phyloP scores from a whole-genome alignment of 306 rosid genomes.

The Acacia melanoxylon region DNA sequence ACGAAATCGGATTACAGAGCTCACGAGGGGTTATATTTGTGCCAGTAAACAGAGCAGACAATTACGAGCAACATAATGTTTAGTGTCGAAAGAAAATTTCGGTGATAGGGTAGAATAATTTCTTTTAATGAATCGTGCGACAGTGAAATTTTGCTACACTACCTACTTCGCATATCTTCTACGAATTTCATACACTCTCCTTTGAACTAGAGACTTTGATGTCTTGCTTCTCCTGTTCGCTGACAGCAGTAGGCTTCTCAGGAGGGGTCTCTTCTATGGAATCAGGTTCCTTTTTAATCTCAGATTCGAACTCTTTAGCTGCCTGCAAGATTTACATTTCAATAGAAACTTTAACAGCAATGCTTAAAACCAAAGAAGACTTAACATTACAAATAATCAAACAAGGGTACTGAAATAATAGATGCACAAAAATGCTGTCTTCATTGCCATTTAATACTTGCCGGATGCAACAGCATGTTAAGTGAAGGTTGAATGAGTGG shows the following conservation, averaged over 20 bases:
- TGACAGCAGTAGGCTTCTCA: slow-evolving; percentile 46
- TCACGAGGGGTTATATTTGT: not conserved
- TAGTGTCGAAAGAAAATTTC: slow-evolving; percentile 13
- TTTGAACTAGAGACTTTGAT: slow-evolving; percentile 63
- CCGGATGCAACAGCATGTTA: not conserved
- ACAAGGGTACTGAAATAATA: not conserved
- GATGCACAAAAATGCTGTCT: not conserved
- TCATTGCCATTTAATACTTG: not conserved
- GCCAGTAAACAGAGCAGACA: not conserved
- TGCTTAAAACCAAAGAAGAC: not conserved
- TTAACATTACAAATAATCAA: not conserved
- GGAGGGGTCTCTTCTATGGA: slow-evolving; percentile 38
- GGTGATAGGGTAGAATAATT: slow-evolving; percentile 24
- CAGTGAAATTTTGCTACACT: slow-evolving; percentile 25
- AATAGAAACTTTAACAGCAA: slow-evolving; percentile 24
- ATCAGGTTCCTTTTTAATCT: slow-evolving; percentile 78
- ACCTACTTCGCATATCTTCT: slow-evolving; percentile 18
- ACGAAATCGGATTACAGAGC: not conserved
- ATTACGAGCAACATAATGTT: not conserved
- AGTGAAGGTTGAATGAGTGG: not conserved
- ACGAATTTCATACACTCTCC: slow-evolving; percentile 63
- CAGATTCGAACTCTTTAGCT: slow-evolving; percentile 94
- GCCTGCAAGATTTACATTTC: slow-evolving; percentile 60
- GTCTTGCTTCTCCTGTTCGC: slow-evolving; percentile 66
- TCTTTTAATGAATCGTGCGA: slow-evolving; percentile 17